Base-by-base conservation (phyloP, 139 green algal genomes). In the Asterochloris erici region DNA sequence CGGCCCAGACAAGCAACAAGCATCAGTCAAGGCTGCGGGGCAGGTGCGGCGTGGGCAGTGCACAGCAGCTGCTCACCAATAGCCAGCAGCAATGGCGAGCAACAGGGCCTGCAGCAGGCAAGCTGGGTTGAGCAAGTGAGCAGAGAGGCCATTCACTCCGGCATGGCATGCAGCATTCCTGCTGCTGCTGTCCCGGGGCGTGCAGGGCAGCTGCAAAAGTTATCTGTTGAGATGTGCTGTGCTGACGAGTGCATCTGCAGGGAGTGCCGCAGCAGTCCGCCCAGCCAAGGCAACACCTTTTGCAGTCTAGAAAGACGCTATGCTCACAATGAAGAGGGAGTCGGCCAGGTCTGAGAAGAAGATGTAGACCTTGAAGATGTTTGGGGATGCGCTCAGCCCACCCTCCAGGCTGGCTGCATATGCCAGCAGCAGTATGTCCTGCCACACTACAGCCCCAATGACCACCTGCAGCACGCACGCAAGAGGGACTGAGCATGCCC, bases 301-400 rank as follows among this genome's bases (percentile, higher is more conserved):
- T 79, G 28, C 54, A 70, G 63, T 16, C 12, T 9, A 77, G 38
- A 68, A 2, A 54, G 38, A 2, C 2, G 38, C 38, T 10, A 54
- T 54, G 38, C 84, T 78, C 38, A 87, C 84, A 63, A 88, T 88
- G 19, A 84, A 87, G 23, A 89, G 79, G 60, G 81, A 88, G 61
- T 90, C 83, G 21, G 88, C 88, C 11, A 92, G 16, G 66, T 92
- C 82, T 14, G 86, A 79, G 79, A 90, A 90, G 74, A 92, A 89
- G 75, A 92, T 89, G 81, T 88, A 92, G 29, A 77, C 79, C 11
- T 79, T 63, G 62, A 82, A 85, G 6, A 79, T 28, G 29, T 87
- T 68, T 12, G 71, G 54, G n/a, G 63, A 63, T 16, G 74, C 60
- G 29, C 47, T 29, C 9, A 66, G 47, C n/a, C 27, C 23, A 23